These are phyloP conservation scores for Penicillium longicatenatum DNA, from an alignment of 495 filamentous ascomycete species.

Conservation along the genomic window DNA sequence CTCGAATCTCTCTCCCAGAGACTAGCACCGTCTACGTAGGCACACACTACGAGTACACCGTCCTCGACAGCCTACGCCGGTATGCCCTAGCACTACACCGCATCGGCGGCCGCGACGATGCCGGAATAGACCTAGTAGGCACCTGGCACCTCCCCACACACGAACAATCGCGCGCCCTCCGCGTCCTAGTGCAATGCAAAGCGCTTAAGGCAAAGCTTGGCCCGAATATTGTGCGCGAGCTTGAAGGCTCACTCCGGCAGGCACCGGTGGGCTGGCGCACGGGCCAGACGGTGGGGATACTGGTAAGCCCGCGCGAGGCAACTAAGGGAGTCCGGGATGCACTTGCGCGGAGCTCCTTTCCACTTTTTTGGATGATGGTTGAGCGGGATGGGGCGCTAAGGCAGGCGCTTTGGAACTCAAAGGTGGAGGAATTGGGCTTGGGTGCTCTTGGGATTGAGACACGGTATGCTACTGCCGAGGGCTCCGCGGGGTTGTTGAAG, in stretches of 20 bases:
- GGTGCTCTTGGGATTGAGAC: conserved; percentile 62
- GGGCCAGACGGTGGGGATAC: conserved; percentile 59
- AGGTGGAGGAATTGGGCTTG: conserved; percentile 63
- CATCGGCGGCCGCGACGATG: conserved; percentile 73
- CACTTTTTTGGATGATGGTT: conserved; percentile 62
- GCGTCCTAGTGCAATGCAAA: conserved; percentile 84
- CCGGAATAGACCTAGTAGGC: conserved; percentile 83
- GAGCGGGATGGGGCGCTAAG: conserved; percentile 39
- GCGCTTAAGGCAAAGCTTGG: conserved; percentile 53
- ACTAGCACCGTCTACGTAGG: conserved; percentile 47
- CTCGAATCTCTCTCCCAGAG: conserved; percentile 41
- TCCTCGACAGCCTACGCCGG: conserved; percentile 58
- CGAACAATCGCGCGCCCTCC: conserved; percentile 48
- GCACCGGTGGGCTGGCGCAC: conserved; percentile 70
- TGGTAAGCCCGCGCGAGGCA: conserved; percentile 58
- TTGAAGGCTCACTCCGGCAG: conserved; percentile 77
- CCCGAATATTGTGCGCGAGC: conserved; percentile 74
- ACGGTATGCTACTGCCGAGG: conserved; percentile 39
- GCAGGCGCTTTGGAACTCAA: conserved; percentile 48
- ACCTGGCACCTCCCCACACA: conserved; percentile 66
- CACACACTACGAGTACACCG: conserved; percentile 73
- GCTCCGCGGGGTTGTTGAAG: conserved; percentile 18
- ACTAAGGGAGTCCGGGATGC: conserved; percentile 66
- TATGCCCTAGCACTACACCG: conserved; percentile 69
- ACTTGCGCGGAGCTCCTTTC: conserved; percentile 63